These are phyloP conservation scores for Boletellus ananas DNA, from an alignment of 768 basidiomycete genomes.

Conservation along the genomic window DNA sequence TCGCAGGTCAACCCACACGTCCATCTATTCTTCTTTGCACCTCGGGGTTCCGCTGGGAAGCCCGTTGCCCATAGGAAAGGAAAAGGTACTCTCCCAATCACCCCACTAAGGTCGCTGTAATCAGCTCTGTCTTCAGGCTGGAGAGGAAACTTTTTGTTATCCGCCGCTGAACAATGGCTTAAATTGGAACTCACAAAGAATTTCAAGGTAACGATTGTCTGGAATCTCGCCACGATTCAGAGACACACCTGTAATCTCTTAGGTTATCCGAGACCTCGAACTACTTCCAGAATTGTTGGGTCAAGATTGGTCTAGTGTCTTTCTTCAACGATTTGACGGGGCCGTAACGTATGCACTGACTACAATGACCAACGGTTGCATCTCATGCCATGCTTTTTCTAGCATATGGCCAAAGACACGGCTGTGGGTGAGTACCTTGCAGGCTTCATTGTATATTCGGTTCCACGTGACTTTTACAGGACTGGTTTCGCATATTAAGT, in stretches of 20 bases:
- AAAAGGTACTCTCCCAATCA: slow-evolving; percentile 51
- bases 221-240: not conserved
- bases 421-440: slow-evolving; percentile 48
- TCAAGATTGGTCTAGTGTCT: slow-evolving; percentile 95
- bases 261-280: slow-evolving; percentile 93
- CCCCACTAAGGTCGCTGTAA: not conserved
- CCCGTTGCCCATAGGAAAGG: slow-evolving; percentile 94
- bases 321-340: slow-evolving; percentile 91
- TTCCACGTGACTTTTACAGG: slow-evolving; percentile 38
- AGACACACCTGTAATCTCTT: slow-evolving; percentile 1
- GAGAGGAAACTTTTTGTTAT: slow-evolving; percentile 91
- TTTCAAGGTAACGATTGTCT: slow-evolving; percentile 57
- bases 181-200: slow-evolving; percentile 97
- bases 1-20: slow-evolving; percentile 92
- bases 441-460: not conserved
- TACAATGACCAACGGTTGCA: slow-evolving; percentile 4
- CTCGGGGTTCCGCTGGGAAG: slow-evolving; percentile 82
- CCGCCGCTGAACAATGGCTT: slow-evolving; percentile 90
- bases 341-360: slow-evolving; percentile 68
- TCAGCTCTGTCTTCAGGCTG: slow-evolving; percentile 53
- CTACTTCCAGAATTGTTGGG: slow-evolving; percentile 90
- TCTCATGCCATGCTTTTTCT: slow-evolving; percentile 20
- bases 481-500: slow-evolving; percentile 79
- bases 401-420: slow-evolving; percentile 87
- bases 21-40: slow-evolving; percentile 93